Base-by-base conservation (phyloP, 1,139 yeast species). In the Yamadazyma friedrichii region DNA sequence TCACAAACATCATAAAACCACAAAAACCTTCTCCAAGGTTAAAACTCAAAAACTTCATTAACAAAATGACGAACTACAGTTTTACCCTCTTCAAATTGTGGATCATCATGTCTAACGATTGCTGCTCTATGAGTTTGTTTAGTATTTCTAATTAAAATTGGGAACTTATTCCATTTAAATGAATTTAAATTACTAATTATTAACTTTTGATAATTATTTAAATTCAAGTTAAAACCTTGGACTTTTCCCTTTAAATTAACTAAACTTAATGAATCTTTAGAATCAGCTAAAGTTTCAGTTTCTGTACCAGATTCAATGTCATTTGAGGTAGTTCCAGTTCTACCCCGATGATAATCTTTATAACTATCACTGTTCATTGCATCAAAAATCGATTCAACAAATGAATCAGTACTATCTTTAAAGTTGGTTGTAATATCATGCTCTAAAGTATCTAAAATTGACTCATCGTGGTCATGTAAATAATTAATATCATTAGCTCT, bases 61-160 rank as follows among this genome's bases (percentile, higher is more conserved):
- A 83, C 64, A 71, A 86, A 83, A 58, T 88, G 96, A 32, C 62
- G 61, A 15, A 88, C 76, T 3, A 84, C 86, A 1, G 69, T 57
- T 53, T 80, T 76, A 0, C 96, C 96, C 58, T 88, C 95, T 27
- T 65, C 77, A 45, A 75, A 80, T 16, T 67, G 60, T 16, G 74
- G 72, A 29, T 76, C 76, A 11, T 62, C 62, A 44, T 72, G 76
- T 42, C 95, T 72, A 31, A 82, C 86, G 44, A 88, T 84, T 1
- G 88, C 83, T 2, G 93, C 95, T 2, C 95, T 88, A 55, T 88
- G 96, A 0, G 94, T 75, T 38, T 81, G 76, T 39, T 72, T 72
- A 3, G 93, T 82, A 27, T 74, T 65, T 35, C 84, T 72, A 40
- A 88, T 83, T 45, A 84, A 72, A 24, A 87, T 73, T 0, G 94